Conservation (phyloP, 2,329 filamentous ascomycete species). For the Aspergillus quadrilineatus region DNA sequence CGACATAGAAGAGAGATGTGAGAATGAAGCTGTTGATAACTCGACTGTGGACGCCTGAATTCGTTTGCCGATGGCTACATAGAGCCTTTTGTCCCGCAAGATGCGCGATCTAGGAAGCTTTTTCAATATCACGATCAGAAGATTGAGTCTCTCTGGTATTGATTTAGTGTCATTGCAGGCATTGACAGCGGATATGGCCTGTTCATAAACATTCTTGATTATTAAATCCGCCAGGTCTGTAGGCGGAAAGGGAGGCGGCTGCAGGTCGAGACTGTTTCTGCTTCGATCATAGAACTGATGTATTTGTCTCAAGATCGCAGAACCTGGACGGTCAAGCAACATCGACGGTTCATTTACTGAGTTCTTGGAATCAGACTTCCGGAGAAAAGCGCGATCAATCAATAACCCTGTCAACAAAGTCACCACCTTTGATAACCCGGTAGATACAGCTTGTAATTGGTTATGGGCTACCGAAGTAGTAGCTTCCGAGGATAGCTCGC, state of each 20-base stretch:
- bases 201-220: conserved; percentile 56
- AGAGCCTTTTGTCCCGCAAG: conserved; percentile 36
- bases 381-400: conserved; percentile 52
- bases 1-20: conserved; percentile 42
- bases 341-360: conserved; percentile 15
- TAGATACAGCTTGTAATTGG: conserved; percentile 23
- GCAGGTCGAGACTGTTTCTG: conserved; percentile 67
- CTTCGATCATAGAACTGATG: conserved; percentile 67
- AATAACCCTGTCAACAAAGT: conserved; percentile 38
- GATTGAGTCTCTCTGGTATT: conserved; percentile 58
- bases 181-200: conserved; percentile 35
- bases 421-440: conserved; percentile 31
- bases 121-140: conserved; percentile 54
- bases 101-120: conserved; percentile 40
- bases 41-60: conserved; percentile 24
- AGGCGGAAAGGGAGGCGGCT: conserved; percentile 59
- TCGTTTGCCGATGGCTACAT: conserved; percentile 33
- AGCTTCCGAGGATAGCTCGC: conserved; percentile 28
- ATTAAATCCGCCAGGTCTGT: conserved; percentile 61
- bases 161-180: conserved; percentile 36
- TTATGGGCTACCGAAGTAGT: conserved; percentile 14
- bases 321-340: conserved; percentile 18
- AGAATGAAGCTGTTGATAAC: conserved; percentile 33
- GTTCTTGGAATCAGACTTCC: conserved; percentile 41
- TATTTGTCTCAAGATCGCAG: conserved; percentile 60